These are phyloP conservation scores for Diaporthe amygdali DNA, from an alignment of 2,329 filamentous ascomycete genomes.

Conservation along the genomic window DNA sequence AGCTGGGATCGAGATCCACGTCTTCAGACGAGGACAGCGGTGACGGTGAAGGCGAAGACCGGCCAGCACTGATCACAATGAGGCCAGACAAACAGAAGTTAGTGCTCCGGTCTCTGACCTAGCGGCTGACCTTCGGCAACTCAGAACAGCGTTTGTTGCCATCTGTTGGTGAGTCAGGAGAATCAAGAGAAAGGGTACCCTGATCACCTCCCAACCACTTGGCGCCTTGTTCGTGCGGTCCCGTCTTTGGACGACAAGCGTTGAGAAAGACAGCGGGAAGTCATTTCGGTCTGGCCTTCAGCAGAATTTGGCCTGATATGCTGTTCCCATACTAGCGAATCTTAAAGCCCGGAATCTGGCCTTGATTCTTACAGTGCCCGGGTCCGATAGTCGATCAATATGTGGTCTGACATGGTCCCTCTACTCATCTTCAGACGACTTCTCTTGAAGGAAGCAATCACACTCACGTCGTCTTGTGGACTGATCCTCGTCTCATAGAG, in stretches of 20 bases:
- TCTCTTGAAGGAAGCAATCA: background rate
- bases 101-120: background rate
- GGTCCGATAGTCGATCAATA: background rate
- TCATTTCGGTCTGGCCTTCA: background rate
- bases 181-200: background rate
- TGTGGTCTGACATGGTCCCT: background rate
- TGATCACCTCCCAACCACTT: background rate
- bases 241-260: slow-evolving; percentile 1
- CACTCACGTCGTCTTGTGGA: background rate
- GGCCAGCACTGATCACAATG: background rate
- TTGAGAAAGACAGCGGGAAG: background rate
- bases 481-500: slow-evolving; percentile 3
- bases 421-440: background rate
- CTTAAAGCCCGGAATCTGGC: background rate
- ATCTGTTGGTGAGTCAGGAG: slow-evolving; percentile 7
- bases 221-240: background rate
- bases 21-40: background rate
- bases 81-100: background rate
- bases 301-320: slow-evolving; percentile 4
- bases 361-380: background rate
- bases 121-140: background rate
- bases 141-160: background rate
- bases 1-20: background rate
- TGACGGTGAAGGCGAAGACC: background rate
- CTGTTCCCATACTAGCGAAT: background rate